Conservation (phyloP, 768 basidiomycete species). For the Suillus americanus region DNA sequence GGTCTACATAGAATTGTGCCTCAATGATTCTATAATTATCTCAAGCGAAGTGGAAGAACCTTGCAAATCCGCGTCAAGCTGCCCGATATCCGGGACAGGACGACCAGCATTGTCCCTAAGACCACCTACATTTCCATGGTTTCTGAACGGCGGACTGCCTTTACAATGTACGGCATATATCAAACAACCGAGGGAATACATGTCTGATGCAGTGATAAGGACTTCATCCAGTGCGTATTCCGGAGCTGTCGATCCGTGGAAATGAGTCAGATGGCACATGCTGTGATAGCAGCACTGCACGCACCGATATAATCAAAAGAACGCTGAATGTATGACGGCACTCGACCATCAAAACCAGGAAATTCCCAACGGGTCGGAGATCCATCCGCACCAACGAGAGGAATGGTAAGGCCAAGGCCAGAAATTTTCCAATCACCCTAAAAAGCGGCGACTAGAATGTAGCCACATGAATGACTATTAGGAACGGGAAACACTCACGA, state of each 20-base stretch:
- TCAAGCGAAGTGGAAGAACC: slow-evolving; percentile 38
- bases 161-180: slow-evolving; percentile 91
- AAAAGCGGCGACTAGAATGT: neutral
- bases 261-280: neutral
- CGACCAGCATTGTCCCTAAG: slow-evolving; percentile 71
- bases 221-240: slow-evolving; percentile 93
- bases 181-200: slow-evolving; percentile 90
- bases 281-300: neutral
- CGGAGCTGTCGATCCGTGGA: slow-evolving; percentile 55
- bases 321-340: slow-evolving; percentile 81
- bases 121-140: slow-evolving; percentile 70
- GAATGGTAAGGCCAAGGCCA: slow-evolving; percentile 85
- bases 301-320: slow-evolving; percentile 94
- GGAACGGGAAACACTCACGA: slow-evolving; percentile 49
- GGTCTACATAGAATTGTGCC: slow-evolving; percentile 44
- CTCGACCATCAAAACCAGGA: slow-evolving; percentile 80
- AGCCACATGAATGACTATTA: neutral
- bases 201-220: slow-evolving; percentile 84
- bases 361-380: slow-evolving; percentile 84
- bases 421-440: slow-evolving; percentile 97
- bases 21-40: slow-evolving; percentile 11
- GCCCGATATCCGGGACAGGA: slow-evolving; percentile 58
- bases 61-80: slow-evolving; percentile 72
- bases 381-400: slow-evolving; percentile 67
- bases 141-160: slow-evolving; percentile 84